Evolutionary conservation across 768 basidiomycete genomes (phyloP).

Genomic region (Rhodotorula babjevae): DNA sequence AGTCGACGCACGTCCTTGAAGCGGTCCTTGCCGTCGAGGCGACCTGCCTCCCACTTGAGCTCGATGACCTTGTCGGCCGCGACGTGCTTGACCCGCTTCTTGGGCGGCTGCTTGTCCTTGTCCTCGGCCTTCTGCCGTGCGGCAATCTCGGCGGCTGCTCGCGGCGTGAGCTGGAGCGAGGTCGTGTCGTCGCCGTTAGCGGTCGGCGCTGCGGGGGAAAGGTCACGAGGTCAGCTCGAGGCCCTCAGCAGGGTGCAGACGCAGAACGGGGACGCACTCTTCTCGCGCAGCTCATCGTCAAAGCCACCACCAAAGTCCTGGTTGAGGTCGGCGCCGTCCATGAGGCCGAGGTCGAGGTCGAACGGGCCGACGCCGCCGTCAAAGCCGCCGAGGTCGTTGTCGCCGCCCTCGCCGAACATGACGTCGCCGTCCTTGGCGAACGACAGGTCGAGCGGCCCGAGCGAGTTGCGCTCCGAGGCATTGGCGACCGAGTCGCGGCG

Average conservation of each 20-base stretch:
- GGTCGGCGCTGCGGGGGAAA: background rate
- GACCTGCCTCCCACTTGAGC: slow-evolving; percentile 57
- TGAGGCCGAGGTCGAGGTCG: slow-evolving; percentile 37
- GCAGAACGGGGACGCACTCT: slow-evolving; percentile 50
- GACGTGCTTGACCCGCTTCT: slow-evolving; percentile 66
- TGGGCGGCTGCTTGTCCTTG: slow-evolving; percentile 51
- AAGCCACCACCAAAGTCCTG: slow-evolving; percentile 69
- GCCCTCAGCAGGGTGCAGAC: no score
- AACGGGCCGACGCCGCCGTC: slow-evolving; percentile 32
- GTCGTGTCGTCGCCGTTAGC: slow-evolving; percentile 11
- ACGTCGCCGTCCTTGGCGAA: slow-evolving; percentile 13
- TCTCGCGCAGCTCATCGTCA: slow-evolving; percentile 61
- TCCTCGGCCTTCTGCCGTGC: slow-evolving; percentile 37
- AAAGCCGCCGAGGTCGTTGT: slow-evolving; percentile 37
- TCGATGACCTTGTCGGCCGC: slow-evolving; percentile 80
- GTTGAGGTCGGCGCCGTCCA: slow-evolving; percentile 49
- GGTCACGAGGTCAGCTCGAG: background rate
- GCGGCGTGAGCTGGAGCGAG: slow-evolving; percentile 49
- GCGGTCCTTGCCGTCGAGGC: slow-evolving; percentile 62
- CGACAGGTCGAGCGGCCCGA: slow-evolving; percentile 53
- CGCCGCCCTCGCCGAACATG: slow-evolving; percentile 10
- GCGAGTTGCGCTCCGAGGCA: slow-evolving; percentile 53
- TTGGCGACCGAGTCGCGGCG: slow-evolving; percentile 24
- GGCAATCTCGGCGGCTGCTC: slow-evolving; percentile 50
- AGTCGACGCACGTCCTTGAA: slow-evolving; percentile 54